These are phyloP conservation scores for Citrullus amarus DNA, from an alignment of 306 rosid species.

Conservation along the genomic window DNA sequence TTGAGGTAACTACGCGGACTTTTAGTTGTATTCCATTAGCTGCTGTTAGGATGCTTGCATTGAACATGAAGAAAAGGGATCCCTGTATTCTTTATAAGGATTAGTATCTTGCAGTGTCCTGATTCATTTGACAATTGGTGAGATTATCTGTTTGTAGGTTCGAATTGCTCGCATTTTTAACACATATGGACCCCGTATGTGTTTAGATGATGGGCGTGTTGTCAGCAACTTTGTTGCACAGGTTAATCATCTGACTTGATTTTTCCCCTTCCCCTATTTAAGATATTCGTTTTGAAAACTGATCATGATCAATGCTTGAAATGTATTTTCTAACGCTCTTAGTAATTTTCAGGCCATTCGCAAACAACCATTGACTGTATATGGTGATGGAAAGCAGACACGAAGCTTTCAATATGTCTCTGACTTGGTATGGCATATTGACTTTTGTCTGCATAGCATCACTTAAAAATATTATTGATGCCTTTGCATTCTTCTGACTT, in stretches of 20 bases:
- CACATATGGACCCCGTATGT: slow-evolving; percentile 14
- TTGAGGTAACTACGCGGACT: slow-evolving; percentile 51
- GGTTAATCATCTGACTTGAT: slow-evolving; percentile 1
- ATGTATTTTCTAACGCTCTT: neutral
- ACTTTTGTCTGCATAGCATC: neutral
- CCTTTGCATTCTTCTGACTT: neutral
- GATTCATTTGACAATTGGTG: neutral
- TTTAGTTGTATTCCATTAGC: neutral
- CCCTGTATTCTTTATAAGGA: neutral
- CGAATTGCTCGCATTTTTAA: slow-evolving; percentile 11
- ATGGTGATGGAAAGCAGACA: slow-evolving; percentile 94
- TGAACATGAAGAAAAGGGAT: neutral
- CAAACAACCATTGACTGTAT: slow-evolving; percentile 79
- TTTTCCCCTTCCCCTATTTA: neutral
- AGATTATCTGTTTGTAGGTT: slow-evolving; percentile 3
- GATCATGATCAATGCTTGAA: neutral
- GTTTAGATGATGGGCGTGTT: slow-evolving; percentile 16
- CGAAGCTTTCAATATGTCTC: slow-evolving; percentile 98
- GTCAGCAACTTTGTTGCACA: slow-evolving; percentile 18
- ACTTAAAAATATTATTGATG: neutral
- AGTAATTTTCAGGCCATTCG: slow-evolving; percentile 62
- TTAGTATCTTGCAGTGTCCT: neutral
- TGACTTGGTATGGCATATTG: slow-evolving; percentile 55
- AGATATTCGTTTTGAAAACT: neutral
- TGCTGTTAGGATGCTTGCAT: neutral